A percentile compares a stretch with the other conserved stretches of the same genome.
Conservation (phyloP, 768 basidiomycete species). For the Cystofilobasidium macerans region DNA sequence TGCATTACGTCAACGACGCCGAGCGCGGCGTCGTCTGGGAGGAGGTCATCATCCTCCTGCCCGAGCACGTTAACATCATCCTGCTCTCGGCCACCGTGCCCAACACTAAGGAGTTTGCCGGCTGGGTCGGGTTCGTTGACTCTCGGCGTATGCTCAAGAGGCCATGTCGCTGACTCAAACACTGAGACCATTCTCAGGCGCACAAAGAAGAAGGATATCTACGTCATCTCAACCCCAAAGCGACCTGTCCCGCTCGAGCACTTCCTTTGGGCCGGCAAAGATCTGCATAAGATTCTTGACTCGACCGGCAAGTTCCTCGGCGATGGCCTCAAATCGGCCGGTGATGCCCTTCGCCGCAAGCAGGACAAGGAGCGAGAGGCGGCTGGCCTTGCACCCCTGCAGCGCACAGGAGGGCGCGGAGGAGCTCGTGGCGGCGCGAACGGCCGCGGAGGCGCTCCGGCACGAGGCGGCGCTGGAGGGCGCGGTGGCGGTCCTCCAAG, state of each 20-base stretch:
- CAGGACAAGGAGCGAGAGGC: constrained; percentile 98
- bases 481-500: constrained; percentile 39
- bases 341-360: constrained; percentile 76
- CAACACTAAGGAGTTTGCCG: constrained; percentile 95
- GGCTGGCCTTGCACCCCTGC: constrained; percentile 76
- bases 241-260: constrained; percentile 95
- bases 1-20: constrained; percentile 97
- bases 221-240: constrained; percentile 93
- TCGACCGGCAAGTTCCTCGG: constrained; percentile 59
- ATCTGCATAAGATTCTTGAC: constrained; percentile 86
- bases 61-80: constrained; percentile 96
- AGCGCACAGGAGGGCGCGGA: constrained; percentile 70
- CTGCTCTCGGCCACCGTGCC: constrained; percentile 94
- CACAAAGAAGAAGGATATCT: constrained; percentile 98
- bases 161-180: not conserved
- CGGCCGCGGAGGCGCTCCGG: constrained; percentile 48
- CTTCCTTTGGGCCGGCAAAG: constrained; percentile 86
- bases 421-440: constrained; percentile 45
- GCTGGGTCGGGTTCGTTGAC: constrained; percentile 84
- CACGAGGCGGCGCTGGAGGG: constrained; percentile 45
- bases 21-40: constrained; percentile 99
- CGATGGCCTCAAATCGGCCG: constrained; percentile 77
- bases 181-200: constrained; percentile 50
- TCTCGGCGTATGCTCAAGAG: not conserved
- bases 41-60: constrained; percentile 99